phyloP scores from a whole-genome alignment of 2,329 filamentous ascomycete species.

The Diaporthe citrichinensis region DNA sequence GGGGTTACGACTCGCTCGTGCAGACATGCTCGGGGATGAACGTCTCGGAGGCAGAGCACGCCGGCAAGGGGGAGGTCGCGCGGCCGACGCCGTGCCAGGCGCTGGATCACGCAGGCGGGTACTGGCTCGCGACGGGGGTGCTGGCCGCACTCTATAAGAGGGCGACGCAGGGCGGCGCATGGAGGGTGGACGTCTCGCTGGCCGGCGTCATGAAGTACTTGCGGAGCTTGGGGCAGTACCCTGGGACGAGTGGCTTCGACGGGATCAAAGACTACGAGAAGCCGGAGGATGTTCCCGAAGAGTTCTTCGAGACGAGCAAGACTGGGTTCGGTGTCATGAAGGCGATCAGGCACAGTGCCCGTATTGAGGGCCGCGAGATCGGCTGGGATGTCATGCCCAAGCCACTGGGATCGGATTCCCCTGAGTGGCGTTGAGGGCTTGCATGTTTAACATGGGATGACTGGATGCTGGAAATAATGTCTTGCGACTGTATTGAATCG shows the following conservation, averaged over 20 bases:
- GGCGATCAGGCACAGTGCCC: slow-evolving; percentile 5
- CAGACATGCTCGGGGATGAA: slow-evolving; percentile 5
- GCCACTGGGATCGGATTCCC: neutral
- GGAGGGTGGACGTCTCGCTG: neutral
- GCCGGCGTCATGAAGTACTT: slow-evolving; percentile 9
- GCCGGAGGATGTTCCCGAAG: neutral
- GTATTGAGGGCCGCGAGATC: neutral
- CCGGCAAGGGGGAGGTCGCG: neutral
- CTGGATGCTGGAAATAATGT: too few species aligned
- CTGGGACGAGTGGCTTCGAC: neutral
- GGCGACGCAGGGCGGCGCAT: neutral
- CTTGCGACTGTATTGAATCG: too few species aligned
- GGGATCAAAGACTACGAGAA: neutral
- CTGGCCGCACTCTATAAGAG: neutral
- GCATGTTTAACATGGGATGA: too few species aligned
- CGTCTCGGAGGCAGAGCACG: neutral
- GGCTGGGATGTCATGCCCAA: neutral
- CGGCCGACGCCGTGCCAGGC: neutral
- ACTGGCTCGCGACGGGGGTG: neutral
- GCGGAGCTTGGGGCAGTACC: neutral
- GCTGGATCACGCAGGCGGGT: neutral
- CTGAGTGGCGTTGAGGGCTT: neutral
- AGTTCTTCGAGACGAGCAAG: neutral
- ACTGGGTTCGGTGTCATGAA: slow-evolving; percentile 7
- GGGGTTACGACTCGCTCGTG: slow-evolving; percentile 1